Percentiles rank a stretch among this genome's conserved stretches.
Evolutionary conservation across 805 yeast species (phyloP).

Genomic region (Torulaspora franciscae): DNA sequence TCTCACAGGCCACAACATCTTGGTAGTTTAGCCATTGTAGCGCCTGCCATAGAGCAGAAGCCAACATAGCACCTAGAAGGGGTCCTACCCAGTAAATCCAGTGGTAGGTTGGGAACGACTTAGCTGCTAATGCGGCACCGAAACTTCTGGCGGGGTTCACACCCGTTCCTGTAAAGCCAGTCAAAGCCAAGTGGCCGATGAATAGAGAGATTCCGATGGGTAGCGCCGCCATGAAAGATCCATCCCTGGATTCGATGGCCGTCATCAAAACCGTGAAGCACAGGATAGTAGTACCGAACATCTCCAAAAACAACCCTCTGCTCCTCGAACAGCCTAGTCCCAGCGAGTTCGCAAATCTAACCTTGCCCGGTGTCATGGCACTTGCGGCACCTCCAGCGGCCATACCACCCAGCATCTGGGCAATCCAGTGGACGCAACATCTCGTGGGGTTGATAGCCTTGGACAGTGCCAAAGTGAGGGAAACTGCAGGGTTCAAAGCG

Average conservation of each 20-base stretch:
- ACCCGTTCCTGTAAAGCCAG: conserved; percentile 87
- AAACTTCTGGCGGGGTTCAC: conserved; percentile 85
- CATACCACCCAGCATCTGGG: conserved; percentile 82
- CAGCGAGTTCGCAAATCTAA: conserved; percentile 63
- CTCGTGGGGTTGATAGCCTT: conserved; percentile 70
- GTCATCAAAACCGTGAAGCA: conserved; percentile 73
- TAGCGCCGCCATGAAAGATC: conserved; percentile 74
- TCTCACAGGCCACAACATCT: conserved; percentile 10
- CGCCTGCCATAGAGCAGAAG: conserved; percentile 62
- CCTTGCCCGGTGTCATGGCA: conserved; percentile 78
- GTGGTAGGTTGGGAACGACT: conserved; percentile 72
- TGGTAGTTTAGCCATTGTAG: conserved; percentile 58
- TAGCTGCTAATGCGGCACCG: conserved; percentile 75
- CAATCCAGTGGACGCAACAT: conserved; percentile 55
- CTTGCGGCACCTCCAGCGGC: conserved; percentile 87
- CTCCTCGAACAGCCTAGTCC: conserved; percentile 68
- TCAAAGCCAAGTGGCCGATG: conserved; percentile 74
- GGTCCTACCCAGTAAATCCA: conserved; percentile 97
- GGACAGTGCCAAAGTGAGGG: conserved; percentile 64
- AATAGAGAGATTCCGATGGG: conserved; percentile 79
- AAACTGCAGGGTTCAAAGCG: conserved; percentile 85
- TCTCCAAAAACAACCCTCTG: conserved; percentile 77
- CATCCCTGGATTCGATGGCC: conserved; percentile 77
- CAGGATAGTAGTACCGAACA: conserved; percentile 69
- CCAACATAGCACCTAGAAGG: conserved; percentile 59